Evolutionary conservation across 805 yeast species (phyloP).

Genomic region (Torulaspora quercuum): DNA sequence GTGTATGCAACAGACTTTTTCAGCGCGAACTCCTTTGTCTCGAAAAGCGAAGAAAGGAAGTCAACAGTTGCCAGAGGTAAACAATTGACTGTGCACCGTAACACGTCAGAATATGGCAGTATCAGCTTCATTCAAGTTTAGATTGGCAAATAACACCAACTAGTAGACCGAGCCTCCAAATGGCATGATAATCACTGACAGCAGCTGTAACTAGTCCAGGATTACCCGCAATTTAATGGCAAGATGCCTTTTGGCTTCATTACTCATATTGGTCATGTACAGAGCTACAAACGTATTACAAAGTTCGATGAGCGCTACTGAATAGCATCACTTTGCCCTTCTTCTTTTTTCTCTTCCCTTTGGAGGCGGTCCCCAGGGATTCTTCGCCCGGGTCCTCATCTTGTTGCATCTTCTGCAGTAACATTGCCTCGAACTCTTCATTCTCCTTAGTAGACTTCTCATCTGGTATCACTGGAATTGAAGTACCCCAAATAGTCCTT

Average conservation of each 20-base stretch:
- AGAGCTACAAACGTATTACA: constrained; percentile 11
- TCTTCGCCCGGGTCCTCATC: constrained; percentile 30
- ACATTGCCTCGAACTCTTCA: constrained; percentile 48
- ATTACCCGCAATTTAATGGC: too few relatives aligned
- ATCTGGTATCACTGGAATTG: constrained; percentile 31
- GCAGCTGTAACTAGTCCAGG: too few relatives aligned
- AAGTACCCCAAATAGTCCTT: constrained; percentile 78
- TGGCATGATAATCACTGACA: too few relatives aligned
- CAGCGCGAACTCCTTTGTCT: constrained; percentile 11
- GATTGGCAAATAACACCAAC: too few relatives aligned
- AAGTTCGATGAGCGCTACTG: constrained; percentile 23
- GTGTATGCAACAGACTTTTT: too few relatives aligned
- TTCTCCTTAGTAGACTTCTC: constrained; percentile 42
- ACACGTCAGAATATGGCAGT: too few relatives aligned
- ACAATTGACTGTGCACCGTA: too few relatives aligned
- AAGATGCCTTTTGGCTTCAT: too few relatives aligned
- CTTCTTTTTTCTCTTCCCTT: constrained; percentile 46
- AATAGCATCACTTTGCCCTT: constrained; percentile 36
- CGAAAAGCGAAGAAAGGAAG: constrained; percentile 1
- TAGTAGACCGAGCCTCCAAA: too few relatives aligned
- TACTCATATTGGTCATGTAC: neutral
- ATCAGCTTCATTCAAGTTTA: too few relatives aligned
- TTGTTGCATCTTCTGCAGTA: constrained; percentile 50
- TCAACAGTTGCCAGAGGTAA: too few relatives aligned
- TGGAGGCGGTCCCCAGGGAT: constrained; percentile 14